phyloP scores from a whole-genome alignment of 257 asterid genomes.

The Solanum peruvianum region DNA sequence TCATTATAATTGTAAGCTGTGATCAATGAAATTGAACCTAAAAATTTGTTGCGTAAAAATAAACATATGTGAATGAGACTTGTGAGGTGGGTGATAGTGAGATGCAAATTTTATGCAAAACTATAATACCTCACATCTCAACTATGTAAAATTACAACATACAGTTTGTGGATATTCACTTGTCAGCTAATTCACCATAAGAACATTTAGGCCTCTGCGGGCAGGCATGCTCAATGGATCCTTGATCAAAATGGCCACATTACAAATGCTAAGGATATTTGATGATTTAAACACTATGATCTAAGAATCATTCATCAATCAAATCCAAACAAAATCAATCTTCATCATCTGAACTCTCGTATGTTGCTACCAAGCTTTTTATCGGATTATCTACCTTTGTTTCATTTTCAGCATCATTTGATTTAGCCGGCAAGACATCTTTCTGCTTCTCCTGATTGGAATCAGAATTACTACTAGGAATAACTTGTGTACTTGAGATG shows the following conservation, averaged over 20 bases:
- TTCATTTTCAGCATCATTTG: conserved; percentile 10
- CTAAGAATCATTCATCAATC: background rate
- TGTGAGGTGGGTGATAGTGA: conserved; percentile 33
- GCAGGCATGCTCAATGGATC: background rate
- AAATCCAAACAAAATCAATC: background rate
- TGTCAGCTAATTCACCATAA: background rate
- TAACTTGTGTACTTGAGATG: conserved; percentile 14
- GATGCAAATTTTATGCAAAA: conserved; percentile 2
- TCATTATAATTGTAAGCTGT: background rate
- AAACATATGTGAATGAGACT: conserved; percentile 14
- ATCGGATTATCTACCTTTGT: conserved; percentile 53
- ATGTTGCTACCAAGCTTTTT: conserved; percentile 58
- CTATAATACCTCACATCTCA: background rate
- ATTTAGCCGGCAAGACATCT: conserved; percentile 12
- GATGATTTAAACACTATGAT: background rate
- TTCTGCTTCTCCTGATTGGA: conserved; percentile 6
- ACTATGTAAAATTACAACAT: background rate
- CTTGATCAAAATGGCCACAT: background rate
- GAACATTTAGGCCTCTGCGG: no score
- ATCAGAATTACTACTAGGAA: conserved; percentile 10
- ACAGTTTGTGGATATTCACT: background rate
- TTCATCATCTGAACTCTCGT: conserved; percentile 81
- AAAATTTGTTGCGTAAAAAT: conserved; percentile 23
- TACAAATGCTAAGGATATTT: background rate
- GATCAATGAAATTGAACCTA: conserved; percentile 28